A percentile compares a stretch with the other conserved stretches of the same genome.
Evolutionary conservation across 169 alveolate species (phyloP).

Genomic region (Plasmodium coatneyi): DNA sequence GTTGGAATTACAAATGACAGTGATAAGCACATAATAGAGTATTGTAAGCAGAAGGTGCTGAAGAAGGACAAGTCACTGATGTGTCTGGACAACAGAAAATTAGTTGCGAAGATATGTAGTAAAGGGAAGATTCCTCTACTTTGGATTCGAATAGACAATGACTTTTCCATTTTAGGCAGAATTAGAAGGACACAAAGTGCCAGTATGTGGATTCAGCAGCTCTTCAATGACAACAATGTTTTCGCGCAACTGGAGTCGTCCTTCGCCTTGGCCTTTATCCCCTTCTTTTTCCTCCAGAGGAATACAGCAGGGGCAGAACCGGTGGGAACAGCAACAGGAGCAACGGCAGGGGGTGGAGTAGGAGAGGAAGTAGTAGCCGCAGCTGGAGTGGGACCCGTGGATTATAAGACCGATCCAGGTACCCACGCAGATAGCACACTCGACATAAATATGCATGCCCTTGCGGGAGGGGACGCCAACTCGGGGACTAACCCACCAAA

Average conservation of each 20-base stretch:
- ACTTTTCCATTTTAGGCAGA: constrained; percentile 82
- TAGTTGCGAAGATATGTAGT: constrained; percentile 89
- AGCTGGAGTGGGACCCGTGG: neutral
- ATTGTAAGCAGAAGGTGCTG: constrained; percentile 76
- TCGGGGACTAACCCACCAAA: neutral
- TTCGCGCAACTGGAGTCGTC: constrained; percentile 87
- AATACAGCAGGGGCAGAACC: neutral
- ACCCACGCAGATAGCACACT: neutral
- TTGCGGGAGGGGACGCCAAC: neutral
- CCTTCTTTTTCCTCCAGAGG: constrained; percentile 61
- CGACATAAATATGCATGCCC: neutral
- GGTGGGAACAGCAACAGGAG: neutral
- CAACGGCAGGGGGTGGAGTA: neutral
- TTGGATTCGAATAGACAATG: constrained; percentile 88
- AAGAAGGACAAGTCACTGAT: constrained; percentile 75
- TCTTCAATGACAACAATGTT: constrained; percentile 84
- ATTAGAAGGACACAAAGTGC: constrained; percentile 85
- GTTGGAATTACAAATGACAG: constrained; percentile 77
- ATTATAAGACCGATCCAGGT: neutral
- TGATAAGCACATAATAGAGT: constrained; percentile 78
- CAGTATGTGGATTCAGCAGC: constrained; percentile 92
- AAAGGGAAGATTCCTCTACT: constrained; percentile 86
- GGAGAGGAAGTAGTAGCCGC: neutral
- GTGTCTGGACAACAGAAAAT: constrained; percentile 86
- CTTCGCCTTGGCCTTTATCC: constrained; percentile 70